Base-by-base conservation (phyloP, 2,329 filamentous ascomycete genomes). In the Botryosphaeria dothidea region DNA sequence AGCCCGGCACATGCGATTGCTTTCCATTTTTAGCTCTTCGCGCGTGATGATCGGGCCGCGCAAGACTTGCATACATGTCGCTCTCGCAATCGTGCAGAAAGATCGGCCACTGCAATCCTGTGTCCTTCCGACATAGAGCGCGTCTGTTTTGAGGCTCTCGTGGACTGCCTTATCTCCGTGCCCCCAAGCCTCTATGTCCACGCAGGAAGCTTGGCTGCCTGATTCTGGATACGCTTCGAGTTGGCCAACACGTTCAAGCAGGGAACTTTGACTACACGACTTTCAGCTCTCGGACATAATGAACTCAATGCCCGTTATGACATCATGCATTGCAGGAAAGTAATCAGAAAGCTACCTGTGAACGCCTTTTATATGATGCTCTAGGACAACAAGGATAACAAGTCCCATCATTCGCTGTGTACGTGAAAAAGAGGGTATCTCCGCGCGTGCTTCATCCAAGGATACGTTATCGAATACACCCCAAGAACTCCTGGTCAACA, bases 341-440 rank as follows among this genome's bases (percentile, higher is more conserved):
- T 11, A 13, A 13, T 17, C 34, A 8, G 36, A 29, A 57, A 43
- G 11, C 15, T 34, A 31, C 36, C 23, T n/a, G 23, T 21, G 11
- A 57, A 45, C 36, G 7, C 36, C 36, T 57, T 41, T 4, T 34
- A 25, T 25, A 41, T 43, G n/a, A n/a, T n/a, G 7, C 17, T 57
- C 23, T 43, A 29, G 15, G 7, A 11, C 2, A 43, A 29, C n/a
- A 8, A n/a, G n/a, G n/a, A n/a, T n/a, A n/a, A n/a, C n/a, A 34
- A n/a, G 15, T 43, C 36, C 54, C 23, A 21, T n/a, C 38, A 3
- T 34, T 7, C 25, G 25, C 9, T 58, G 23, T 41, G 17, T 21
- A 45, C 36, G 7, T 38, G 23, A 27, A 45, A 41, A 58, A 58
- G 36, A 58, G 54, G 54, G 54, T 58, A 58, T 58, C 54, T 58